phyloP scores from a whole-genome alignment of 441 rosid species.

The Gossypium gossypioides region DNA sequence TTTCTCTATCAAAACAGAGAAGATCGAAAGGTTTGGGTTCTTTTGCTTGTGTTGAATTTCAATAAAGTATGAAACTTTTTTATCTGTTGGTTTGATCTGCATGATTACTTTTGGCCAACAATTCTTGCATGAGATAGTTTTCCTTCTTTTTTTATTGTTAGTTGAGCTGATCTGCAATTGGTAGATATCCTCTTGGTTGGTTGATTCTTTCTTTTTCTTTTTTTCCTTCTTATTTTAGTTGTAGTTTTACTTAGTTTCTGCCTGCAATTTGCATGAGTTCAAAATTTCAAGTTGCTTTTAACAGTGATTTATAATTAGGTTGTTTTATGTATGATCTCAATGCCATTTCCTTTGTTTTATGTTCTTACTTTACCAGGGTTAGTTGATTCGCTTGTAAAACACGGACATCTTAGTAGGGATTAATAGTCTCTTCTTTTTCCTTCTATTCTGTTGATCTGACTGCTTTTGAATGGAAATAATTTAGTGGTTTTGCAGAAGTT shows the following conservation, averaged over 20 bases:
- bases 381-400: not conserved
- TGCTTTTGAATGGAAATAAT: not conserved
- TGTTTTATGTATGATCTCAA: not conserved
- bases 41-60: not conserved
- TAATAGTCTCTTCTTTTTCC: not conserved
- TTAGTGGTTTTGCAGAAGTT: not conserved
- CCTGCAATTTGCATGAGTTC: not conserved
- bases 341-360: not conserved
- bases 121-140: not conserved
- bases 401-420: not conserved
- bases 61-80: not conserved
- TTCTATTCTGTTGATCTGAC: not conserved
- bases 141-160: not conserved
- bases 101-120: not conserved
- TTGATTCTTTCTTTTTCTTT: not conserved
- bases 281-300: not conserved
- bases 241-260: not conserved
- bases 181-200: not conserved
- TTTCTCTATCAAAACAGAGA: not conserved
- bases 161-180: conserved; percentile 20
- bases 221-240: not conserved
- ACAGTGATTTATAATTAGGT: not conserved
- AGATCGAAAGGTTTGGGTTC: not conserved
- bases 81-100: not conserved
- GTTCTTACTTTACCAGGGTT: not conserved